Evolutionary conservation across 2,329 filamentous ascomycete genomes (phyloP).

Genomic region (Epicoccum sorghinum): DNA sequence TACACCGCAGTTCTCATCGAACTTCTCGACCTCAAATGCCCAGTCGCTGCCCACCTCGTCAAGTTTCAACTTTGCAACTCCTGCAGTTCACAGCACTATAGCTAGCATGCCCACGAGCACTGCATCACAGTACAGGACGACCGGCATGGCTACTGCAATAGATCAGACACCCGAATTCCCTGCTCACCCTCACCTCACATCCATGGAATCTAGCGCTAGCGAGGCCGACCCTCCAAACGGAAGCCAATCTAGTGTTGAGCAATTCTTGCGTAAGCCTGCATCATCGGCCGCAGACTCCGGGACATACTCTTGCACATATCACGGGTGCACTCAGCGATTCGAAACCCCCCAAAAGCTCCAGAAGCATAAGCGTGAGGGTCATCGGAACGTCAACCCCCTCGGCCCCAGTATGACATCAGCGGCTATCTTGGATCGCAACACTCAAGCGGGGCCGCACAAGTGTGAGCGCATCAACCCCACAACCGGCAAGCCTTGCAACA

Average conservation of each 20-base stretch:
- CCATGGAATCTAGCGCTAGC: conserved; percentile 66
- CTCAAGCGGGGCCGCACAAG: conserved; percentile 89
- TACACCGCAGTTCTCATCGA: conserved; percentile 43
- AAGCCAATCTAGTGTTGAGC: conserved; percentile 48
- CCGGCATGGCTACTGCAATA: conserved; percentile 37
- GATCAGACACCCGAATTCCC: conserved; percentile 64
- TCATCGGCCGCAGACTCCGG: conserved; percentile 76
- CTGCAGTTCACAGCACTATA: conserved; percentile 45
- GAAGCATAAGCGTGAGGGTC: conserved; percentile 93
- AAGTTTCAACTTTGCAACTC: conserved; percentile 56
- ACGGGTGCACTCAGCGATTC: conserved; percentile 86
- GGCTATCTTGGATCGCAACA: conserved; percentile 70
- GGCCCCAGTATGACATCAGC: conserved; percentile 58
- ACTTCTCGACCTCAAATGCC: conserved; percentile 40
- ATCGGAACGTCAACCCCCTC: conserved; percentile 61
- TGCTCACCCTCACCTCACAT: conserved; percentile 62
- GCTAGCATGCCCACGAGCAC: conserved; percentile 40
- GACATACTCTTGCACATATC: conserved; percentile 95
- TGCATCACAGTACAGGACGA: conserved; percentile 44
- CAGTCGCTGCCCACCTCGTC: conserved; percentile 41
- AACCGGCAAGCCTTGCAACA: conserved; percentile 93
- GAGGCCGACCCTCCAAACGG: conserved; percentile 55
- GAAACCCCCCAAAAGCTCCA: conserved; percentile 85
- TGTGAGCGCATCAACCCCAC: conserved; percentile 94
- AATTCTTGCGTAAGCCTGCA: conserved; percentile 59